These are phyloP conservation scores for Pyrrhoderma lamaoense DNA, from an alignment of 1,284 basidiomycete species.

Conservation along the genomic window DNA sequence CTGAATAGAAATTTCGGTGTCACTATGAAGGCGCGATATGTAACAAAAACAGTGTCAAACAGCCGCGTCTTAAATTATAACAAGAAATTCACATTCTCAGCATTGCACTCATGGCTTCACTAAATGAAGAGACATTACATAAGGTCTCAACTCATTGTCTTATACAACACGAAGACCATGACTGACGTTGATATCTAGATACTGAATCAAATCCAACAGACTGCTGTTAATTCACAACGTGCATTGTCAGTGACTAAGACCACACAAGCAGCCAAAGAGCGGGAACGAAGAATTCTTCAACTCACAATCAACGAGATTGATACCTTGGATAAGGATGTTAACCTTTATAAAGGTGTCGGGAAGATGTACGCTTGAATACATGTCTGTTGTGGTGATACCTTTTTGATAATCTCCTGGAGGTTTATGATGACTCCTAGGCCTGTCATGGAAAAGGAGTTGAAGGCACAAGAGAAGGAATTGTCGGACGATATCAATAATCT, in stretches of 20 bases:
- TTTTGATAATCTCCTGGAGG: slow-evolving; percentile 39
- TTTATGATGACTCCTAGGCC: slow-evolving; percentile 82
- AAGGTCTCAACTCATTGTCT: slow-evolving; percentile 45
- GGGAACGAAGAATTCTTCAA: slow-evolving; percentile 81
- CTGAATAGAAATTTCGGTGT: slow-evolving; percentile 8
- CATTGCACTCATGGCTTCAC: slow-evolving; percentile 47
- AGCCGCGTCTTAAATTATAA: too few species aligned
- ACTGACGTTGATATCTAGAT: slow-evolving; percentile 48
- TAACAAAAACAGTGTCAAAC: too few species aligned
- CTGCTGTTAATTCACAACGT: slow-evolving; percentile 74
- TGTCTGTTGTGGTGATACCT: neutral
- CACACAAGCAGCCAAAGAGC: slow-evolving; percentile 72
- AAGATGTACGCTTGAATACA: slow-evolving; percentile 65
- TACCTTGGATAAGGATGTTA: slow-evolving; percentile 57
- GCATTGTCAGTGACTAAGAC: slow-evolving; percentile 65
- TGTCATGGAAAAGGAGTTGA: slow-evolving; percentile 70
- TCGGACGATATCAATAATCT: slow-evolving; percentile 73
- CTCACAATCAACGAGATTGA: slow-evolving; percentile 75
- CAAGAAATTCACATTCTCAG: too few species aligned
- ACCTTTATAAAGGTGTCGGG: slow-evolving; percentile 84
- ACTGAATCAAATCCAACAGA: slow-evolving; percentile 82
- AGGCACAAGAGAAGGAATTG: slow-evolving; percentile 70
- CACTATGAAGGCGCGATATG: too few species aligned
- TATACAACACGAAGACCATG: neutral
- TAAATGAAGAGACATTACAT: slow-evolving; percentile 81